phyloP scores from a whole-genome alignment of 2,329 filamentous ascomycete genomes.

The Calonectria naviculata region DNA sequence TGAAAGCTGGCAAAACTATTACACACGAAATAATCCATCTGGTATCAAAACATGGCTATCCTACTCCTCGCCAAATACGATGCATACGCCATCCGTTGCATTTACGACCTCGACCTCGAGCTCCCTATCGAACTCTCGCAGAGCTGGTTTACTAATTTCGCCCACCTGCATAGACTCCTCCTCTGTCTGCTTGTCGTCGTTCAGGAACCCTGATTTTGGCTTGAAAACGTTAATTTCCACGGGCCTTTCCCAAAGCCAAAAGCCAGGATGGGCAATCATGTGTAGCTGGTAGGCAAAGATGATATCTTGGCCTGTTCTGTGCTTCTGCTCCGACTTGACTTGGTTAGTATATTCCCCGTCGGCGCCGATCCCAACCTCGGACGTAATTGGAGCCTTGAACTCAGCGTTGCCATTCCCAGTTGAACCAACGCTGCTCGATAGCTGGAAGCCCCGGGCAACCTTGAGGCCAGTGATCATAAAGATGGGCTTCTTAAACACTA shows the following conservation, averaged over 20 bases:
- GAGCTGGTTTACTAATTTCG: neutral
- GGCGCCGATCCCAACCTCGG: neutral
- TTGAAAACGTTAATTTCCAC: neutral
- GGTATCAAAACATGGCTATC: no score
- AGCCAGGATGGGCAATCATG: neutral
- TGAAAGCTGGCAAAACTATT: no score
- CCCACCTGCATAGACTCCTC: neutral
- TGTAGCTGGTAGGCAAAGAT: constrained; percentile 7
- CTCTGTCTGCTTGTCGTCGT: neutral
- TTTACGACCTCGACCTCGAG: neutral
- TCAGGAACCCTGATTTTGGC: neutral
- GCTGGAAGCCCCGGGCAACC: neutral
- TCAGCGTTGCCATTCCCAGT: neutral
- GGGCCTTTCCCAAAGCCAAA: neutral
- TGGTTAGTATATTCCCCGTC: neutral
- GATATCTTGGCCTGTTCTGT: neutral
- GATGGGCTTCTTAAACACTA: neutral
- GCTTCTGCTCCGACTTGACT: neutral
- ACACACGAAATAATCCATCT: no score
- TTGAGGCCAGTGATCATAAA: constrained; percentile 1
- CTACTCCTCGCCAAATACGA: neutral
- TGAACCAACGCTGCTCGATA: neutral
- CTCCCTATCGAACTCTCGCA: neutral
- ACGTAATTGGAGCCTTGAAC: neutral
- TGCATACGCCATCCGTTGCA: neutral